Evolutionary conservation across 306 rosid genomes (phyloP).

Genomic region (Vicia faba): DNA sequence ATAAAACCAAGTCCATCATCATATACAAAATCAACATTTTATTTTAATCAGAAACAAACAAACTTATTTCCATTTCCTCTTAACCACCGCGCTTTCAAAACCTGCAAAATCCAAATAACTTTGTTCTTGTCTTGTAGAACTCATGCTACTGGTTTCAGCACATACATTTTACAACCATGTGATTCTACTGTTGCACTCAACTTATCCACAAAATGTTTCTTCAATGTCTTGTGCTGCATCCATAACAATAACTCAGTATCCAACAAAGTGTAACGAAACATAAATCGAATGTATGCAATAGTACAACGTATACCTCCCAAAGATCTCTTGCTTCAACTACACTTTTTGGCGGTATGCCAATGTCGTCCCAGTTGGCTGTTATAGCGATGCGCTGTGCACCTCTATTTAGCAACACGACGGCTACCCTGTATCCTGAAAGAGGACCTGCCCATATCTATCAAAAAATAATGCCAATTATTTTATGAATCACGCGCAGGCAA

Average conservation of each 20-base stretch:
- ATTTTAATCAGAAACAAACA: neutral
- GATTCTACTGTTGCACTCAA: slow-evolving; percentile 62
- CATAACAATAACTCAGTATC: slow-evolving; percentile 7
- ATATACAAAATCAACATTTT: neutral
- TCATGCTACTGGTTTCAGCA: slow-evolving; percentile 71
- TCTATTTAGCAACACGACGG: slow-evolving; percentile 66
- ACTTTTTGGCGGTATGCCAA: slow-evolving; percentile 67
- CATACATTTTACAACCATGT: slow-evolving; percentile 75
- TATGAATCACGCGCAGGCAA: too few species aligned
- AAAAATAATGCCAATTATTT: neutral
- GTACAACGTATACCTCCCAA: slow-evolving; percentile 67
- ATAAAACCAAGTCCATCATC: neutral
- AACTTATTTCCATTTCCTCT: neutral
- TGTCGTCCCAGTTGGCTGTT: slow-evolving; percentile 84
- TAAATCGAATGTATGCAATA: neutral
- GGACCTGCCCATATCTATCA: slow-evolving; percentile 95
- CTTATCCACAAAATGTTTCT: slow-evolving; percentile 53
- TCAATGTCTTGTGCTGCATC: slow-evolving; percentile 79
- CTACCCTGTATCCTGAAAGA: slow-evolving; percentile 72
- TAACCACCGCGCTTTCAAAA: slow-evolving; percentile 1
- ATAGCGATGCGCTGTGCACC: slow-evolving; percentile 43
- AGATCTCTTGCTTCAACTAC: slow-evolving; percentile 78
- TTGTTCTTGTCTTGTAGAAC: slow-evolving; percentile 1
- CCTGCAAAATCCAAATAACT: slow-evolving; percentile 1
- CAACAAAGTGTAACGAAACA: neutral